Conservation (phyloP, 352 stramenopile species). For the Globisporangium alternatum region DNA sequence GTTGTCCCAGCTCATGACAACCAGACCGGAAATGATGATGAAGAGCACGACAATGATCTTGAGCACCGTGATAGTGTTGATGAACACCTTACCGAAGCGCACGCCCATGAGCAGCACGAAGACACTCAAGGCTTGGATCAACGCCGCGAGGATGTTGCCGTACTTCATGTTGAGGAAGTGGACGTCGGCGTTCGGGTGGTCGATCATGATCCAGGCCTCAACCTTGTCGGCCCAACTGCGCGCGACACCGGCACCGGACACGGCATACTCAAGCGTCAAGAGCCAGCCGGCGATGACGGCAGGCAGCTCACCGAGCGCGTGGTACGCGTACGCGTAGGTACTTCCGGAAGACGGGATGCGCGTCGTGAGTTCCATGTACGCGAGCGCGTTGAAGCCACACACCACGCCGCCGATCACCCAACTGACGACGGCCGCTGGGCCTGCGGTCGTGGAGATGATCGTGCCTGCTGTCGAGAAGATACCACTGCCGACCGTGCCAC, state of each 20-base stretch:
- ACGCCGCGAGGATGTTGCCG: slow-evolving; percentile 50
- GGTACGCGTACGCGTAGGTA: slow-evolving; percentile 93
- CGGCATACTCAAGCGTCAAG: slow-evolving; percentile 91
- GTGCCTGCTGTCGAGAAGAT: slow-evolving; percentile 84
- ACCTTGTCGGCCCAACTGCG: slow-evolving; percentile 92
- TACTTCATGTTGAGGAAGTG: slow-evolving; percentile 60
- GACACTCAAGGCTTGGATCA: slow-evolving; percentile 71
- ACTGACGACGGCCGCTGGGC: slow-evolving; percentile 74
- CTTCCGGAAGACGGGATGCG: slow-evolving; percentile 85
- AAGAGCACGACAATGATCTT: slow-evolving; percentile 88
- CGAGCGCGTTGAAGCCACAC: slow-evolving; percentile 80
- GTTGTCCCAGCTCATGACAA: slow-evolving; percentile 76
- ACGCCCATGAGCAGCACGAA: slow-evolving; percentile 77
- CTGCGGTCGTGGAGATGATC: slow-evolving; percentile 75
- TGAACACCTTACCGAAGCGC: slow-evolving; percentile 87
- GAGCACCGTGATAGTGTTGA: slow-evolving; percentile 81
- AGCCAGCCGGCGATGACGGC: slow-evolving; percentile 87
- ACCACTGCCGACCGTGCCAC: slow-evolving; percentile 87
- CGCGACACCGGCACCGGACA: slow-evolving; percentile 88
- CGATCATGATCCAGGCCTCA: slow-evolving; percentile 51
- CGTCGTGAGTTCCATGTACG: slow-evolving; percentile 89
- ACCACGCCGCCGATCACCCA: slow-evolving; percentile 83
- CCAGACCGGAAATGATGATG: slow-evolving; percentile 89
- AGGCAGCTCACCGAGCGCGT: slow-evolving; percentile 90
- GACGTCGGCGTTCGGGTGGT: slow-evolving; percentile 34